Base-by-base conservation (phyloP, 2,329 filamentous ascomycete genomes). In the Apiospora marii region DNA sequence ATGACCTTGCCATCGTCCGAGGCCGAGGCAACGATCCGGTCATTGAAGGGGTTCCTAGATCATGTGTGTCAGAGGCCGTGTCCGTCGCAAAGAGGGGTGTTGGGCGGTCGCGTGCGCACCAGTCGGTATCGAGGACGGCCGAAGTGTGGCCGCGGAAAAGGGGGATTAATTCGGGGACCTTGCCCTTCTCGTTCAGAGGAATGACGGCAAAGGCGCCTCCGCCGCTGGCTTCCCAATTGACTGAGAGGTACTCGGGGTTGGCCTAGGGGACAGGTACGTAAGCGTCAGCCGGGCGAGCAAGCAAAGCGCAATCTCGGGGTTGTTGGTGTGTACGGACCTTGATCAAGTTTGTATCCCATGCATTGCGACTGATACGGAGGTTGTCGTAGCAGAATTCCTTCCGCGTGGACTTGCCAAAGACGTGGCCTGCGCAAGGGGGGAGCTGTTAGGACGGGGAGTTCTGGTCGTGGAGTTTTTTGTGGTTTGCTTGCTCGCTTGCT, bases 321-420 rank as follows among this genome's bases (percentile, higher is more conserved):
- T 5, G 37, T 27, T 27, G 53, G 16, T 3, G 37, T 37, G 44
- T 7, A 43, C 61, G 24, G 68, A 97, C 95, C 92, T 98, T 98
- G 86, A 98, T 90, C 81, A 99, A 87, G 86, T 99, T 99, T 80
- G 95, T 98, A 84, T 99, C 96, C 96, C 96, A 99, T 72, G 96
- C 96, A 91, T 99, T 99, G 85, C 93, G 94, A 81, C 95, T 98
- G 84, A 99, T 94, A 82, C 94, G 94, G 78, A 99, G 87, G 84
- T 98, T 98, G 85, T 99, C 96, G 86, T 98, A 99, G 88, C 95
- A 98, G 89, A 94, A 94, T 84, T 99, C 96, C 90, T 98, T 98
- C 85, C 94, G 92, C 77, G 95, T 97, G 75, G 94, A 87, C 86
- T 97, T 96, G 83, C 96, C 96, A 87, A 98, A 99, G 86, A 99